Base-by-base conservation (phyloP, 2,329 filamentous ascomycete species). In the Aspergillus neotritici region DNA sequence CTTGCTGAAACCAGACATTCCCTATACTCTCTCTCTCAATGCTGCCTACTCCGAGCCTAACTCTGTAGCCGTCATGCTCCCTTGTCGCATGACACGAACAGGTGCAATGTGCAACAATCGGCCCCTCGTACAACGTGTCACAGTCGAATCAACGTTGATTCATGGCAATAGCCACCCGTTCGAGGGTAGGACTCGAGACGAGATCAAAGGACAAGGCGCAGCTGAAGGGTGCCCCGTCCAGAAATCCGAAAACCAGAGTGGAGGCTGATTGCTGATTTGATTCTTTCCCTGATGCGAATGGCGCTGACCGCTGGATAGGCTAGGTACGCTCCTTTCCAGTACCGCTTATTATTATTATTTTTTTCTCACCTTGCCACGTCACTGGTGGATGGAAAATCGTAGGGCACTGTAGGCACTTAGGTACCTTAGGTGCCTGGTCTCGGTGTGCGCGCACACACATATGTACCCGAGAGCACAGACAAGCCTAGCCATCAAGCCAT, bases 311-410 rank as follows among this genome's bases (percentile, higher is more conserved):
- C 29, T 17, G 25, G 31, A 42, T 14, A 41, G 35, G 40, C 31
- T 31, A 34, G 37, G 21, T 17, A 14, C 16, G 35, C 41, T 13
- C 2, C 31, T 21, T 37, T 42, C 34, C 33, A 32, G 31, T 21
- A 37, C 34, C 29, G n/a, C 13, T 29, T 16, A 11, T 14, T 7
- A 13, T 13, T 16, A 16, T 15, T 11, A 31, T 42, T 41, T 46
- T 21, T 34, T 31, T 37, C 47, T 52, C 40, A 30, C 52, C 43
- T 31, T 34, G 51, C 51, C 53, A 54, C 51, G 53, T 55, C 53
- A 52, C 43, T 39, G 31, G 33, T 33, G 21, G 30, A 40, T 32
- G 37, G 41, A 37, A 7, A 31, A 35, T 34, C 44, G 41, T 32
- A 11, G 31, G 28, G 21, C 21, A 25, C 5, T 17, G 17, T 3